Evolutionary conservation across 768 basidiomycete genomes (phyloP).

Genomic region (Tricholoma terreum): DNA sequence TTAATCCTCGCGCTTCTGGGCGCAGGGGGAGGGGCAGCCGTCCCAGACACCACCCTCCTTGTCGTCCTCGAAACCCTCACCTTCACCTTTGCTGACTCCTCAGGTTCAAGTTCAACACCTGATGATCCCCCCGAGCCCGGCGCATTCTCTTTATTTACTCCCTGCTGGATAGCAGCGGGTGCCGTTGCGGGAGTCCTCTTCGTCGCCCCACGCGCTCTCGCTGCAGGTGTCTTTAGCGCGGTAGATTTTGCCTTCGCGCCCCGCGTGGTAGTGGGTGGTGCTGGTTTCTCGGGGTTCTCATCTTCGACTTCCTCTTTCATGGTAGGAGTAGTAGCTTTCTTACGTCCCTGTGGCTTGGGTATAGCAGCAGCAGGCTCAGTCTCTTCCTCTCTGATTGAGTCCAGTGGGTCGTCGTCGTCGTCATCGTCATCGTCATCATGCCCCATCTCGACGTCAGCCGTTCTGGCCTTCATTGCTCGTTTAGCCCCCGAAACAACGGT

Average conservation of each 20-base stretch:
- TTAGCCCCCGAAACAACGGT: slow-evolving; percentile 6
- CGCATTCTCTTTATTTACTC: slow-evolving; percentile 41
- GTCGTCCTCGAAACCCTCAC: slow-evolving; percentile 35
- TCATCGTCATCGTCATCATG: slow-evolving; percentile 11
- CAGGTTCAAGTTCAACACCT: slow-evolving; percentile 22
- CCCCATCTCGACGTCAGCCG: slow-evolving; percentile 7
- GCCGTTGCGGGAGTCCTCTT: slow-evolving; percentile 36
- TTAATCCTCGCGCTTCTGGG: slow-evolving; percentile 19
- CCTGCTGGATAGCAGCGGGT: slow-evolving; percentile 27
- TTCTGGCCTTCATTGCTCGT: slow-evolving; percentile 17
- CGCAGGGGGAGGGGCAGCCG: background rate
- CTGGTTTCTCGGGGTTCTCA: background rate
- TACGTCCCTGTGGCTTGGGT: slow-evolving; percentile 17
- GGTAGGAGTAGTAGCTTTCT: slow-evolving; percentile 8
- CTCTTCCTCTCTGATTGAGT: slow-evolving; percentile 18
- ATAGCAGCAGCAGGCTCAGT: slow-evolving; percentile 9
- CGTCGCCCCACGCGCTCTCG: slow-evolving; percentile 10
- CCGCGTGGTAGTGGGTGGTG: slow-evolving; percentile 6
- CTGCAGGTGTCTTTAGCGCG: slow-evolving; percentile 17
- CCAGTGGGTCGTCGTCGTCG: slow-evolving; percentile 10
- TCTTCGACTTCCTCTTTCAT: slow-evolving; percentile 18
- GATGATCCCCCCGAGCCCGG: slow-evolving; percentile 22
- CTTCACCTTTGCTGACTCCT: slow-evolving; percentile 34
- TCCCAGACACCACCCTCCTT: slow-evolving; percentile 20
- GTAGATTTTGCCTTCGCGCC: slow-evolving; percentile 11